Base-by-base conservation (phyloP, 2,329 filamentous ascomycete genomes). In the Exophiala sideris region DNA sequence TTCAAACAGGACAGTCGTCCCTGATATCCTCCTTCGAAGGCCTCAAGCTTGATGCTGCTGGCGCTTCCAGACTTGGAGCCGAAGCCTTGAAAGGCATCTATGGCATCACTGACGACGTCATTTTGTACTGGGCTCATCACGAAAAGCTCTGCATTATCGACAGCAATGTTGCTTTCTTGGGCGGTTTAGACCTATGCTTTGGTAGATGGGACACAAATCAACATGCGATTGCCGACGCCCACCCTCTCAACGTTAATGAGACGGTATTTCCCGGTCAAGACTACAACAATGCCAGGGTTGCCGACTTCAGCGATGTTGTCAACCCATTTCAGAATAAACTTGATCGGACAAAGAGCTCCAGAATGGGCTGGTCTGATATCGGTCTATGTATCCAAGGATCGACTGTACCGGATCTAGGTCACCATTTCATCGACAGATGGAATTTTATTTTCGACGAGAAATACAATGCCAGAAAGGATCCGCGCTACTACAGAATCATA, bases 321-420 rank as follows among this genome's bases (percentile, higher is more conserved):
- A 80, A 94, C 58, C 95, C 86, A 83, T 81, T 92, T 59, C 82
- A 91, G 58, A 96, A 96, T 70, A 90, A 95, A 67, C 80, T 96
- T 16, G 87, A 95, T 65, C 82, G 91, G 46, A 86, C 84, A 9
- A 83, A 84, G 65, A 88, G 79, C 70, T 89, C 88, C 2, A 82
- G 91, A 56, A 96, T 96, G 90, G 91, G 91, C 16, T 96, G 91
- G 91, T 89, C 88, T 11, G 91, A 96, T 70, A 82, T 96, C 54
- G 85, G 87, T 9, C 76, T 96, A 52, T 90, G 84, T 62, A 70
- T 96, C 53, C 79, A 79, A 11, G 91, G 91, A 0, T 85, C 85
- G 0, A 86, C 89, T 8, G 85, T 92, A 0, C 77, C 86, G 58
- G 90, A 88, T 68, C 76, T 96, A 32, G 77, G 84, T 32, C 79